Percentiles rank a stretch among this genome's conserved stretches.
Conservation (phyloP, 768 basidiomycete species). For the Clavulina sp. region DNA sequence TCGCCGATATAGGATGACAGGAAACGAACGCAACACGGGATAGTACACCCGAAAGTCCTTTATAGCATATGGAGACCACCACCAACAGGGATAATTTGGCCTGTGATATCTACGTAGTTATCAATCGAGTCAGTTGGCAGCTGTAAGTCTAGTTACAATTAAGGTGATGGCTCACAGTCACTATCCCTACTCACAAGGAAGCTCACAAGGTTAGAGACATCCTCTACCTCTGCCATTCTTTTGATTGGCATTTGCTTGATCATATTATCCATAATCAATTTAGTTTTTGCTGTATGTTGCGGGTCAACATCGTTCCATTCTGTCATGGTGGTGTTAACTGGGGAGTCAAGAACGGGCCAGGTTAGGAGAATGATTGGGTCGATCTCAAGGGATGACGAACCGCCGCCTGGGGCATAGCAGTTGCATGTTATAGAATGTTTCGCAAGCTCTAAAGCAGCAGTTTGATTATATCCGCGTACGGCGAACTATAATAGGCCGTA, state of each 20-base stretch:
- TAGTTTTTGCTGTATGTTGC: not conserved
- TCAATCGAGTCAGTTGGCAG: not conserved
- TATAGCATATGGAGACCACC: not conserved
- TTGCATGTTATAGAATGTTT: not conserved
- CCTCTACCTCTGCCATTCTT: not conserved
- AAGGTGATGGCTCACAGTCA: not conserved
- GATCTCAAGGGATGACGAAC: not conserved
- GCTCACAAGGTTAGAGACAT: not conserved
- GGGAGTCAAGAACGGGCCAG: not conserved
- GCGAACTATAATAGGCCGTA: conserved; percentile 14
- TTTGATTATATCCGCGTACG: conserved; percentile 15
- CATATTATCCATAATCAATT: not conserved
- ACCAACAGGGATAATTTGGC: not conserved
- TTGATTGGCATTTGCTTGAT: not conserved
- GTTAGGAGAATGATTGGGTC: not conserved
- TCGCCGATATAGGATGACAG: no score
- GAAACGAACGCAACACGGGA: no score
- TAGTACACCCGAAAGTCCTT: not conserved
- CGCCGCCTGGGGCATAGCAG: not conserved
- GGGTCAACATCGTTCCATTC: not conserved
- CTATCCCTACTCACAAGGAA: not conserved
- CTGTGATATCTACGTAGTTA: not conserved
- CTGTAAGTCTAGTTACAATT: not conserved
- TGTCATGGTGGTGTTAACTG: not conserved
- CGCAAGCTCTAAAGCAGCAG: conserved; percentile 6